Evolutionary conservation across 2,329 filamentous ascomycete genomes (phyloP), one percentile per base, ranked within the genome.

Genomic region (Aspergillaceae sp.): DNA sequence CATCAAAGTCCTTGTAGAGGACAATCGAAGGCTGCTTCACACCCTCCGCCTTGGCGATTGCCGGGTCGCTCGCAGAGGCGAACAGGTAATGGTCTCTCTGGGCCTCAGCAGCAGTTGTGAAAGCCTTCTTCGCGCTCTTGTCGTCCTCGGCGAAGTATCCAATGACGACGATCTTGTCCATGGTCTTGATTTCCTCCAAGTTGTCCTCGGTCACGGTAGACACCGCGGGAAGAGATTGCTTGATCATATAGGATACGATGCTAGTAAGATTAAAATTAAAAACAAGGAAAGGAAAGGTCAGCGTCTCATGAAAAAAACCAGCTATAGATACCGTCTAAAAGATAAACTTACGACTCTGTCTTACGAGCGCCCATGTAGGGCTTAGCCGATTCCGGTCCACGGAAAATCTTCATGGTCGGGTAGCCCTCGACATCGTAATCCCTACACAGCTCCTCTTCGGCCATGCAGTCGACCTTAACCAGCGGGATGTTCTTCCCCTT

Each of bases 381-480:
- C 55, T 80, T 76, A 66, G 87, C 73, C 67, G 85, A 87, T 7
- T 96, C 87, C 38, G 74, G 71, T 59, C 92, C 91, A 62, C 91
- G 88, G 89, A 98, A 98, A 73, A 98, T 82, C 83, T 97, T 98
- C 66, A 98, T 82, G 56, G 92, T 98, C 52, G 92, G 92, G 79
- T 98, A 98, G 56, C 92, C 92, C 77, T 97, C 89, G 38, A 98
- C 90, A 52, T 87, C 90, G 62, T 86, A 87, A 59, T 80, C 76
- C 71, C 89, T 80, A 82, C 92, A 98, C 57, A 98, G 84, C 32
- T 94, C 88, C 53, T 83, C 75, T 77, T 98, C 87, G 68, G 86
- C 89, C 64, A 91, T 97, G 79, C 92, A 97, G 77, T 96, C 91
- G 42, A 75, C 64, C 59, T 74, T 74, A 49, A 67, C 70, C 37